Evolutionary conservation across 2,329 filamentous ascomycete species (phyloP).

Genomic region (Cordyceps cicadae): DNA sequence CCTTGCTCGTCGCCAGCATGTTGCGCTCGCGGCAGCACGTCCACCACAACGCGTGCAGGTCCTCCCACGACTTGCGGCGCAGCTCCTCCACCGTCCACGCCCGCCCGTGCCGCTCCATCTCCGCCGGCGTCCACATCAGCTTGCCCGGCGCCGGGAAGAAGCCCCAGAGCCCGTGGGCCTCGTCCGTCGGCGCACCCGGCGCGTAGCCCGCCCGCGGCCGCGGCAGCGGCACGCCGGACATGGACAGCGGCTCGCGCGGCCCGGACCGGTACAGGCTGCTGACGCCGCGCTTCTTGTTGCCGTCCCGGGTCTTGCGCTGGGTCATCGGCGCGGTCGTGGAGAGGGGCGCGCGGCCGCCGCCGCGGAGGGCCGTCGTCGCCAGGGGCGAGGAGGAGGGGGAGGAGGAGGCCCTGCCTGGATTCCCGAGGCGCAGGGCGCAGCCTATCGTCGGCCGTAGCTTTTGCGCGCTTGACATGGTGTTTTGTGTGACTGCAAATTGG

Average conservation of each 20-base stretch:
- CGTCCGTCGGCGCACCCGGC: conserved; percentile 51
- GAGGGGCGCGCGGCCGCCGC: conserved; percentile 27
- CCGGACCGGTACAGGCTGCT: conserved; percentile 74
- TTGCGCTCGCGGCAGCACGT: conserved; percentile 87
- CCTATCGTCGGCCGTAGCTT: conserved; percentile 1
- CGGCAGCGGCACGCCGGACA: conserved; percentile 65
- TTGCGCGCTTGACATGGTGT: conserved; percentile 5
- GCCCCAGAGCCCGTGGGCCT: conserved; percentile 80
- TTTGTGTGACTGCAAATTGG: neutral
- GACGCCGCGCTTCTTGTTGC: conserved; percentile 71
- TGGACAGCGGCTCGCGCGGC: conserved; percentile 62
- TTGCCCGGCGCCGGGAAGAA: conserved; percentile 73
- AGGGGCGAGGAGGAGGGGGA: neutral
- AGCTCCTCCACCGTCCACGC: conserved; percentile 81
- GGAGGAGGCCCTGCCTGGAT: neutral
- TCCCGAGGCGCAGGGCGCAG: conserved; percentile 7
- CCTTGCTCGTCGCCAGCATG: conserved; percentile 67
- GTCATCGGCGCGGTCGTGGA: conserved; percentile 47
- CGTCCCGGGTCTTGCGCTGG: conserved; percentile 55
- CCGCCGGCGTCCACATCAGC: conserved; percentile 62
- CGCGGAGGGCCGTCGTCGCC: neutral
- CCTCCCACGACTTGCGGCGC: conserved; percentile 83
- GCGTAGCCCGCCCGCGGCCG: conserved; percentile 56
- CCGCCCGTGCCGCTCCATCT: conserved; percentile 66
- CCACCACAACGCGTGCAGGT: conserved; percentile 91